Base-by-base conservation (phyloP, 2,329 filamentous ascomycete species). In the Nigrograna mackinnonii region DNA sequence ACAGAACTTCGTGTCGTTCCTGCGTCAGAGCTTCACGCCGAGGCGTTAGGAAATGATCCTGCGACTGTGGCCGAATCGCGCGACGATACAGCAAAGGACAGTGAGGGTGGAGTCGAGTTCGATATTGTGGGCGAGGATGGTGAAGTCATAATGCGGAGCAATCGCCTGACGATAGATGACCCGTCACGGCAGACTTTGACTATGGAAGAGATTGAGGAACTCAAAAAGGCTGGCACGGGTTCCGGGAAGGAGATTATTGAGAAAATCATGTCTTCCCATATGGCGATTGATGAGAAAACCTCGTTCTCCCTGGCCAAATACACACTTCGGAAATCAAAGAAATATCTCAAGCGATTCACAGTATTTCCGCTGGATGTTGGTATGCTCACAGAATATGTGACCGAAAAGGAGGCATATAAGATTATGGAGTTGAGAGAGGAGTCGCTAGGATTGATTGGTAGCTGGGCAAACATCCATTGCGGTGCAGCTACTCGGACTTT, bases 291-390 rank as follows among this genome's bases (percentile, higher is more conserved):
- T 54, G 87, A 97, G 72, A 99, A 99, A 77, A 97, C 94, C 0
- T 79, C 84, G 1, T 99, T 95, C 62, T 95, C 91, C 2, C 76
- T 96, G 44, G 91, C 92, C 32, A 99, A 99, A 69, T 99, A 99
- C 71, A 96, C 94, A 60, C 75, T 97, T 14, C 79, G 95, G 34
- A 99, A 99, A 74, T 87, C 89, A 51, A 91, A 86, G 65, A 99
- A 99, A 70, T 97, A 95, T 66, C 80, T 97, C 50, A 85, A 87
- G 58, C 79, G 91, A 11, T 97, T 99, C 61, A 89, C 87, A 0
- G 82, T 94, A 2, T 68, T 95, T 38, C 92, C 92, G 0, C 72
- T 97, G 54, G 91, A 96, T 60, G 83, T 95, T 12, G 79, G 84
- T 0, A 79, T 83, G 50, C 74, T 97, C 48, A 83, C 84, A 16